Evolutionary conservation across 176 grass and related monocot species (phyloP).

Genomic region (Oryza brachyantha): DNA sequence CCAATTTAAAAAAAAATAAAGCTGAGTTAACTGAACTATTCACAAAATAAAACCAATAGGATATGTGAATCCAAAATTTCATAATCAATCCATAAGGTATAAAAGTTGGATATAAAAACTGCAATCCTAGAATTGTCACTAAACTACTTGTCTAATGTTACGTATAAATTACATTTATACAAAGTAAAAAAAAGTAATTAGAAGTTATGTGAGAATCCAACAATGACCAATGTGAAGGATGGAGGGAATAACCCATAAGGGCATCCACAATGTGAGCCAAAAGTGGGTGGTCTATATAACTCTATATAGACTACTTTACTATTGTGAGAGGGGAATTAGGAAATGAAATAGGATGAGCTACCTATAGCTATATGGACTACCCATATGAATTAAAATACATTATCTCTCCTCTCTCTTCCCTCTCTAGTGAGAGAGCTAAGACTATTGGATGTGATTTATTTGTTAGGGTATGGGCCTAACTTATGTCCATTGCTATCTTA

Average conservation of each 20-base stretch:
- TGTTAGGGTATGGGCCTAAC: too few species aligned
- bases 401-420: too few species aligned
- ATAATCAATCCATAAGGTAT: background rate
- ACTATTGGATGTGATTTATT: too few species aligned
- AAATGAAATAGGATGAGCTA: too few species aligned
- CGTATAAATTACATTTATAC: background rate
- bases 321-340: too few species aligned
- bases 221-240: background rate
- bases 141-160: background rate
- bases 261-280: too few species aligned
- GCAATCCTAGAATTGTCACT: background rate
- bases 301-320: too few species aligned
- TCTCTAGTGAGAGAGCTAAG: too few species aligned
- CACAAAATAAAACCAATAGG: background rate
- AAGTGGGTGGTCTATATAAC: too few species aligned
- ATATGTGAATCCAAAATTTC: background rate
- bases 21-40: background rate
- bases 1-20: background rate
- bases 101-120: background rate
- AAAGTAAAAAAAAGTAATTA: background rate
- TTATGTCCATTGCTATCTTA: too few species aligned
- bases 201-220: background rate
- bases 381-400: too few species aligned
- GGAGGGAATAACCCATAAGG: background rate
- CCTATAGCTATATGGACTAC: too few species aligned